Evolutionary conservation across 2,329 filamentous ascomycete species (phyloP), one percentile per base, ranked within the genome.

Genomic region (Aspergillus sp.): DNA sequence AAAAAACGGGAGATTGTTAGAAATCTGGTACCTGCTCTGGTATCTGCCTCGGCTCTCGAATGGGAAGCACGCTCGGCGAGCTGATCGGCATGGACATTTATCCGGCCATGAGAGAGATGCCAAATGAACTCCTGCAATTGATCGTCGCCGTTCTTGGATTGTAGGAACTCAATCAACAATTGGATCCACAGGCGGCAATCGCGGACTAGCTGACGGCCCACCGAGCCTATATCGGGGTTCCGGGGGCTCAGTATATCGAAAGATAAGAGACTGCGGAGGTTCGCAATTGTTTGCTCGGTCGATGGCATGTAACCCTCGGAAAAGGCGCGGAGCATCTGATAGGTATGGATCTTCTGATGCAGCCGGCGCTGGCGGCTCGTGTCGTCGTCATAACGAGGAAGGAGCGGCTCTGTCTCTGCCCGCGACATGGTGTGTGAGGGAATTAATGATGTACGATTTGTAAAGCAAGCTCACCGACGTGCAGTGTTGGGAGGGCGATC

Each of bases 71-170:
- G 82, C 40, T 81, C 76, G 2, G 83, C 81, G 45, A 93, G 77
- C 59, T 90, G 83, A 17, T 84, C 80, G 1, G 86, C 79, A 65
- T 93, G 87, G 3, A 93, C 75, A 1, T 84, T 84, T 6, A 95
- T 78, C 35, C 84, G 84, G n/a, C 91, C 87, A 70, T 90, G 89
- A 62, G 86, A 79, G 47, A 96, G 74, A 66, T 88, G 92, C 92
- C 92, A 97, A 40, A 96, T 81, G 62, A 97, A 90, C 67, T 97
- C 91, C 73, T 98, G 93, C 17, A 98, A 85, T 72, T 96, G 89
- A 73, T 98, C 91, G 15, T 85, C 76, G 60, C 81, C 79, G 73
- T 97, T 97, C 79, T 97, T 98, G 74, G 92, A 82, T 55, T 86
- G 81, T 46, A 97, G 72, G 6, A 96, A 76, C n/a, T 91, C 86